Base-by-base conservation (phyloP, 2,329 filamentous ascomycete species). In the Diaporthe destruens region DNA sequence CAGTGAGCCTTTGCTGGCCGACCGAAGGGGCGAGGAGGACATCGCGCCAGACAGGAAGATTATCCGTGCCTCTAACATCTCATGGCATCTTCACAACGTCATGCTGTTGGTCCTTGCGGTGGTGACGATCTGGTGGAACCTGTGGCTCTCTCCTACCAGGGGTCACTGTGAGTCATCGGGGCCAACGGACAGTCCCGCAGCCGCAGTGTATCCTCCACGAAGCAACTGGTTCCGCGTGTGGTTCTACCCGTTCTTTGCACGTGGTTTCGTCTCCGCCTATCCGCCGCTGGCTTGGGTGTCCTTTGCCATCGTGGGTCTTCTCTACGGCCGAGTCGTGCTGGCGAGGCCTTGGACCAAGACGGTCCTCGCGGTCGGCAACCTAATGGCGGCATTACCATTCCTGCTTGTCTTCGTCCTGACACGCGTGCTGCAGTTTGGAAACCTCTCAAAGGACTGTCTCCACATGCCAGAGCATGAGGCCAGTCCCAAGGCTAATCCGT, bases 271-370 rank as follows among this genome's bases (percentile, higher is more conserved):
- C 6, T 86, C 84, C 0, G 78, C 73, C 16, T 85, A 86, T 69
- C 84, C 85, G 0, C 85, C 85, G 0, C 75, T 86, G 75, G 84
- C 84, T 0, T 86, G 85, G 85, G 75, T 86, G 5, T 86, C 85
- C 0, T 86, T 86, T 69, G 83, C 84, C 63, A 78, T 86, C 11
- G 74, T 86, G 20, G 85, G 85, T 5, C 76, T 86, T 0, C 75
- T 86, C 11, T 86, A 85, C 73, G 85, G 80, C 0, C 82, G 85
- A 44, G 74, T 86, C 71, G 75, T 82, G 18, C 76, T 81, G 1
- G 77, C 80, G 0, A 77, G 80, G 23, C 76, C 80, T 0, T 82
- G 80, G 80, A 80, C 74, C n/a, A 69, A 75, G 0, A 73, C 76
- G 1, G 59, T 78, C 4, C 73, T 82, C 1, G 65, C 76, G 0